Percentiles rank a stretch among this genome's conserved stretches.
These are phyloP conservation scores for Stygiomarasmius scandens DNA, from an alignment of 1,284 basidiomycete genomes.

Conservation along the genomic window DNA sequence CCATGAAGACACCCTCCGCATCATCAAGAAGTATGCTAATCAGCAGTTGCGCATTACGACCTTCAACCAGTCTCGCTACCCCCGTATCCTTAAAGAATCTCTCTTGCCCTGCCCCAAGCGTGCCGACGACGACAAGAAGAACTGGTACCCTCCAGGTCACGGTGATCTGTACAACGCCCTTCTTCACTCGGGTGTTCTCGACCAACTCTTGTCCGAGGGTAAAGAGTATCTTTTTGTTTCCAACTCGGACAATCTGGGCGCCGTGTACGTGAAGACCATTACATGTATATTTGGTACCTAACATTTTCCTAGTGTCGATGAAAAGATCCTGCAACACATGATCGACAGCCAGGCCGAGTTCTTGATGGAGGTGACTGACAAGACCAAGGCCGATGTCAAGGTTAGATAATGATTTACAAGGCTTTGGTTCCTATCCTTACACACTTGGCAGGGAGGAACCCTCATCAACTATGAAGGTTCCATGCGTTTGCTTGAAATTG, in stretches of 20 bases:
- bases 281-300: constrained; percentile 5
- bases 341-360: constrained; percentile 87
- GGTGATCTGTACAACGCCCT: constrained; percentile 96
- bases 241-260: constrained; percentile 99
- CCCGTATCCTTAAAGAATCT: constrained; percentile 95
- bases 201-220: constrained; percentile 92
- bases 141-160: constrained; percentile 99
- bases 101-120: constrained; percentile 88
- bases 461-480: constrained; percentile 96
- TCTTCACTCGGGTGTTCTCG: constrained; percentile 93
- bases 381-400: constrained; percentile 99
- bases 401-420: constrained; percentile 24
- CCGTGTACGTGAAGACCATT: constrained; percentile 70
- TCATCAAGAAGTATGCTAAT: constrained; percentile 99
- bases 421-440: not conserved
- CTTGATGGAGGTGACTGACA: constrained; percentile 99
- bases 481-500: constrained; percentile 95
- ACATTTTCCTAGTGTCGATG: constrained; percentile 62
- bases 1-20: constrained; percentile 93
- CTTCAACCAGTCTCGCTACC: constrained; percentile 99
- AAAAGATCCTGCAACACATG: constrained; percentile 89
- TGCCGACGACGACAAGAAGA: constrained; percentile 90
- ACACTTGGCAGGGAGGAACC: constrained; percentile 78
- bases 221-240: constrained; percentile 99
- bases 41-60: constrained; percentile 95